Base-by-base conservation (phyloP, 1,139 yeast genomes). In the Saccharomyces hybrid region DNA sequence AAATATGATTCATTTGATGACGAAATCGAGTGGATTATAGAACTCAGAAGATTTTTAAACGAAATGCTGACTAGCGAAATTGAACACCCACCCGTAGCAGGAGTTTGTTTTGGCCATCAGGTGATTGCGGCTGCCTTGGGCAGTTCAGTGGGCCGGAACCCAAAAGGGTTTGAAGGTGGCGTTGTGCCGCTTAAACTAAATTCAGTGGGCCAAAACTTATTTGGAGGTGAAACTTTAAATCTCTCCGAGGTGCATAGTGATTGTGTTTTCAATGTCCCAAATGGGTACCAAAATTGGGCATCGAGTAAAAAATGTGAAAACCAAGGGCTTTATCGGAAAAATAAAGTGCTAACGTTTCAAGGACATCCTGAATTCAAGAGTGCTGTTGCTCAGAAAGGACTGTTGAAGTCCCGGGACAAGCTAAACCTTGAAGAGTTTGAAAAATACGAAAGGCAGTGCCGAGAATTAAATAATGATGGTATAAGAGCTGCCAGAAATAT, bases 31-130 rank as follows among this genome's bases (percentile, higher is more conserved):
- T 82, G 86, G 86, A 75, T 81, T 49, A 57, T 62, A 28, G 64
- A 66, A 42, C 65, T 82, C 42, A 75, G 76, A 54, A 61, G 68
- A 9, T 76, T 79, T 55, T 57, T 81, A 28, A 60, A 64, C 27
- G 54, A 51, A 2, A 38, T 59, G 44, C 52, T 55, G 51, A 55
- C 26, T 14, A 64, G 76, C 55, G 60, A 52, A 8, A 44, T 50
- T 19, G 26, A 38, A 11, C 19, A 38, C 11, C 44, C 44, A 11
- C 86, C 86, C 0, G 60, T 81, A 2, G 76, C 79, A 2, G 91
- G 95, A 0, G 75, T 89, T 46, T 90, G 96, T 68, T 89, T 88
- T 68, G 97, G 96, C 2, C 96, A 89, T 68, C 97, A 90, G 67
- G 75, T 88, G 19, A 69, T 88, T 28, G 85, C 83, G 2, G 76